phyloP scores from a whole-genome alignment of 352 stramenopile genomes.

The Globisporangium carolinianum region DNA sequence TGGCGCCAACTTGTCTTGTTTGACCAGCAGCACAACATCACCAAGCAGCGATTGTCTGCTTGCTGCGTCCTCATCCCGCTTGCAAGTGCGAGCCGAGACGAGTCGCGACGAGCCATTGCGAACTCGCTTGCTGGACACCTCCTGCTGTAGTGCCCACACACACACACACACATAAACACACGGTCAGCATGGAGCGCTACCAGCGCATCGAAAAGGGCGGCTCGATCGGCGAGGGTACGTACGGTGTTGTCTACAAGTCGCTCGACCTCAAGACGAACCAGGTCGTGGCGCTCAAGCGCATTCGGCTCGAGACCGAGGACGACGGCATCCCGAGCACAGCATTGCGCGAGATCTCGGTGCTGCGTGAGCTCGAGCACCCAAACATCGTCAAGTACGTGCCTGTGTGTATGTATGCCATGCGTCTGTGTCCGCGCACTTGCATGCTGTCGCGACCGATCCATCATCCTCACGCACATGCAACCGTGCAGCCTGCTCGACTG shows the following conservation, averaged over 20 bases:
- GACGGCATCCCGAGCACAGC: constrained; percentile 98
- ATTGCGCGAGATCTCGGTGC: constrained; percentile 96
- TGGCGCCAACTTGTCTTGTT: too few species aligned
- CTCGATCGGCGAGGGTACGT: constrained; percentile 93
- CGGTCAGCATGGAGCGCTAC: constrained; percentile 79
- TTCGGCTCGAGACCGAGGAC: constrained; percentile 98
- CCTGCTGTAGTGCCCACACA: neutral
- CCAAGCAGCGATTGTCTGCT: too few species aligned
- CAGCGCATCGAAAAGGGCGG: constrained; percentile 92
- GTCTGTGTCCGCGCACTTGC: neutral
- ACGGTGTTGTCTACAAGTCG: constrained; percentile 97
- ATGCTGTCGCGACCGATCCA: neutral
- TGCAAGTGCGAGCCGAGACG: too few species aligned
- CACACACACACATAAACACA: neutral
- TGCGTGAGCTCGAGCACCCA: constrained; percentile 96
- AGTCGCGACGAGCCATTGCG: too few species aligned
- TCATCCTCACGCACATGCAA: neutral
- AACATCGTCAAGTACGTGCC: constrained; percentile 90
- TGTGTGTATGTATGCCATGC: neutral
- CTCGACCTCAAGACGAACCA: constrained; percentile 87
- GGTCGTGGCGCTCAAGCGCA: constrained; percentile 94
- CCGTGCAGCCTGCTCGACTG: constrained; percentile 86
- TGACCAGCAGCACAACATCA: too few species aligned
- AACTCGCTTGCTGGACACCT: too few species aligned
- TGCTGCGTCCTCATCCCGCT: too few species aligned